Conservation (phyloP, 2,329 filamentous ascomycete species). For the Alternaria alternata region DNA sequence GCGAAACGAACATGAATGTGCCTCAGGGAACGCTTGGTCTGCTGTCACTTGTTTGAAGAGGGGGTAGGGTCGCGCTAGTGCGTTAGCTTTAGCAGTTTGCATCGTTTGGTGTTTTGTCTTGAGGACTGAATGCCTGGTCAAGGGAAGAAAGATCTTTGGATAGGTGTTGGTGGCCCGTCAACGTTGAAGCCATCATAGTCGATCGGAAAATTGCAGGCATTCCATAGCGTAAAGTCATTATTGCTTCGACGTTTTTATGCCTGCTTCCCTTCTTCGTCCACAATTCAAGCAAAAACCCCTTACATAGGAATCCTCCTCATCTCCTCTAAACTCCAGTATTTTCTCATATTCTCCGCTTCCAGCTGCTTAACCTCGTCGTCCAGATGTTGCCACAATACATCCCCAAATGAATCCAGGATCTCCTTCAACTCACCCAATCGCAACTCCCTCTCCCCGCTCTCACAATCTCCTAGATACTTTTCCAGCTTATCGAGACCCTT, state of each 20-base stretch:
- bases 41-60: conserved; percentile 4
- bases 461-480: conserved; percentile 70
- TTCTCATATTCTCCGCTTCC: conserved; percentile 86
- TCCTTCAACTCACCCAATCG: conserved; percentile 67
- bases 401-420: conserved; percentile 80
- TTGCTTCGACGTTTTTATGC: neutral
- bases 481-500: conserved; percentile 73
- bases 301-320: conserved; percentile 75
- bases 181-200: neutral
- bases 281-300: neutral
- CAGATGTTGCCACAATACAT: conserved; percentile 81
- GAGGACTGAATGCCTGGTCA: neutral
- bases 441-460: conserved; percentile 68
- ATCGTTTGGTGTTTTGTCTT: neutral
- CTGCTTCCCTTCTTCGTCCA: neutral
- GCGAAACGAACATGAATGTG: conserved; percentile 5
- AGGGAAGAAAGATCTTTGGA: neutral
- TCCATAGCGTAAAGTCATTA: neutral
- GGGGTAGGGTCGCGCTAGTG: conserved; percentile 2
- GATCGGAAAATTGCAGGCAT: neutral
- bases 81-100: neutral
- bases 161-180: neutral
- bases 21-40: neutral
- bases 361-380: conserved; percentile 83
- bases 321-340: conserved; percentile 80